Evolutionary conservation across 1,284 basidiomycete genomes (phyloP).

Genomic region (Apiotrichum gracile): DNA sequence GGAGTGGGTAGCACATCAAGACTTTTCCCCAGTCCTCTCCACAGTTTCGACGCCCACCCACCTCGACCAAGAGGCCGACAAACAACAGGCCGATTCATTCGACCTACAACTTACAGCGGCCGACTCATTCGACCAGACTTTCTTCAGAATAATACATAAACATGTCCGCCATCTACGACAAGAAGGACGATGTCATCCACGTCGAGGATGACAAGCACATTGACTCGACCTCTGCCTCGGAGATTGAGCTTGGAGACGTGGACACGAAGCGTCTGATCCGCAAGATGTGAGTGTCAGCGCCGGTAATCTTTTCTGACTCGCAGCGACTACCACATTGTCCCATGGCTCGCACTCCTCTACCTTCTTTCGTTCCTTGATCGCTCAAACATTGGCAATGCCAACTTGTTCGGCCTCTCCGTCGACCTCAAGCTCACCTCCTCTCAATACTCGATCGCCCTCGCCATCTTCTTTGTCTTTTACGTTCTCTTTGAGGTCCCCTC

Average conservation of each 20-base stretch:
- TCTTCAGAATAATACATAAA: no score
- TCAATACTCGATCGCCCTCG: slow-evolving; percentile 31
- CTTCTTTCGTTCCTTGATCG: slow-evolving; percentile 65
- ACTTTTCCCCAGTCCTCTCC: no score
- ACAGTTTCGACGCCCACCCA: no score
- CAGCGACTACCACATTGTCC: slow-evolving; percentile 26
- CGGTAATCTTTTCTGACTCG: neutral
- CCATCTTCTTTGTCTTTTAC: slow-evolving; percentile 43
- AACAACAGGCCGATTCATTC: no score
- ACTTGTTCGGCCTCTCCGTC: slow-evolving; percentile 28
- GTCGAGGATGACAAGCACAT: neutral
- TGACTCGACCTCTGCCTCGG: neutral
- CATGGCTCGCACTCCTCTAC: slow-evolving; percentile 55
- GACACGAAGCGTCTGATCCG: slow-evolving; percentile 5
- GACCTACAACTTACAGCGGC: no score
- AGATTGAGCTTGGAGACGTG: slow-evolving; percentile 3
- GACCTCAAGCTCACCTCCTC: slow-evolving; percentile 24
- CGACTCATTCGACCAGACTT: no score
- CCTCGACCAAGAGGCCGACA: no score
- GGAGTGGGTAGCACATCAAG: no score
- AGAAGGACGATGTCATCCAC: no score
- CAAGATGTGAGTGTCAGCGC: slow-evolving; percentile 6
- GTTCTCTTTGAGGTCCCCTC: slow-evolving; percentile 52
- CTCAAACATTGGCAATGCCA: slow-evolving; percentile 60
- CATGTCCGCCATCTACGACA: no score